Evolutionary conservation across 768 basidiomycete genomes (phyloP).

Genomic region (Cystobasidium tubakii): DNA sequence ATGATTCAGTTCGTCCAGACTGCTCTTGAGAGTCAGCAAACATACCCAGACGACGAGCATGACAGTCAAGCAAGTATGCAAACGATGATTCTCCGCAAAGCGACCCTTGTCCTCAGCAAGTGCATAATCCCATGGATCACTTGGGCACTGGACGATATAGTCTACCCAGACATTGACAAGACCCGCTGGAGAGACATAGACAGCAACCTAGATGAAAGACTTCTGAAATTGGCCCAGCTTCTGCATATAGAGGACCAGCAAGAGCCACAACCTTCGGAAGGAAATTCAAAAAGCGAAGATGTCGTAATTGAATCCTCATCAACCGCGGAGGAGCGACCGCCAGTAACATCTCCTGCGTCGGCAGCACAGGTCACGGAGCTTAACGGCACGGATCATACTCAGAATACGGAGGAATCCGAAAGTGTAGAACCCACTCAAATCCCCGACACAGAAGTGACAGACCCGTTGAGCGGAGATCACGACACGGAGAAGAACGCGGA

Average conservation of each 20-base stretch:
- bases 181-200: background rate
- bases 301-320: too few species aligned
- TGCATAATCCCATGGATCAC: background rate
- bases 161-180: background rate
- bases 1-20: constrained; percentile 14
- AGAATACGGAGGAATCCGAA: too few species aligned
- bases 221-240: background rate
- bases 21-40: background rate
- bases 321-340: too few species aligned
- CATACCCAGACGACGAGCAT: background rate
- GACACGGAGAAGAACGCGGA: too few species aligned
- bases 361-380: too few species aligned
- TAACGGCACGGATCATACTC: too few species aligned
- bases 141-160: background rate
- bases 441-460: too few species aligned
- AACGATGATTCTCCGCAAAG: constrained; percentile 2
- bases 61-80: background rate
- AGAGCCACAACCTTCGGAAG: background rate
- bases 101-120: background rate
- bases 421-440: too few species aligned
- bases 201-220: background rate
- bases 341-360: too few species aligned
- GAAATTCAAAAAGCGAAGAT: background rate
- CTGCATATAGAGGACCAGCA: background rate
- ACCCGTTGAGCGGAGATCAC: too few species aligned